Evolutionary conservation across 208 protist species (phyloP), one percentile per base, ranked within the genome.

Genomic region (Trypanosoma rangeli): DNA sequence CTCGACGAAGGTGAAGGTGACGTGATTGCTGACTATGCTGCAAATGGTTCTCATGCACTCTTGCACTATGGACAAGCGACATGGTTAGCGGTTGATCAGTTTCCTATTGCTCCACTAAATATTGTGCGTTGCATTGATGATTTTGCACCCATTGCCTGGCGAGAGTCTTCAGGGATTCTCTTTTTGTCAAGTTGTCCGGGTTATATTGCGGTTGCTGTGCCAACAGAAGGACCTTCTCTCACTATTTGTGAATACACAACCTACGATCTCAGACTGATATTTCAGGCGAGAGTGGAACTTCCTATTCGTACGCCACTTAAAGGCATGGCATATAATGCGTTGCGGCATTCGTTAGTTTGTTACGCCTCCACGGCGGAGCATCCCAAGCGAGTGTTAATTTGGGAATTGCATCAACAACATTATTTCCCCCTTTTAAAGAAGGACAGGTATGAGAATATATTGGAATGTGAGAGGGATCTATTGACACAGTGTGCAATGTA

Each of bases 1-100:
- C 76, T 97, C n/a, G 81, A 93, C 68, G 92, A 97, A 60, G 69
- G 82, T 18, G 66, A 83, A 39, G 90, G 86, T 39, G 82, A 91
- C 58, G 73, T 97, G 50, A 76, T 95, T 50, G 80, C 83, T 33
- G 91, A 96, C 66, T 88, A 90, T 56, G 76, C 87, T 20, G 31
- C 54, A 28, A 76, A 73, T 60, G 76, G 65, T 31, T 82, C 83
- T 58, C 88, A 94, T 69, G 79, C 78, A 16, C 72, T 94, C 24
- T 72, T 94, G 54, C 64, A 71, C 31, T 64, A 84, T 62, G 80
- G 78, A 26, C 66, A 84, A 18, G 74, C 72, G 22, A 78, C 73
- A 48, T 93, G 87, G 87, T 82, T 73, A 46, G 64, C 72, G 26
- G 80, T 95, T 16, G 60, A 74, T 33, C n/a, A 63, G 29, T 83